Base-by-base conservation (phyloP, 441 rosid genomes). In the Biscutella laevigata region DNA sequence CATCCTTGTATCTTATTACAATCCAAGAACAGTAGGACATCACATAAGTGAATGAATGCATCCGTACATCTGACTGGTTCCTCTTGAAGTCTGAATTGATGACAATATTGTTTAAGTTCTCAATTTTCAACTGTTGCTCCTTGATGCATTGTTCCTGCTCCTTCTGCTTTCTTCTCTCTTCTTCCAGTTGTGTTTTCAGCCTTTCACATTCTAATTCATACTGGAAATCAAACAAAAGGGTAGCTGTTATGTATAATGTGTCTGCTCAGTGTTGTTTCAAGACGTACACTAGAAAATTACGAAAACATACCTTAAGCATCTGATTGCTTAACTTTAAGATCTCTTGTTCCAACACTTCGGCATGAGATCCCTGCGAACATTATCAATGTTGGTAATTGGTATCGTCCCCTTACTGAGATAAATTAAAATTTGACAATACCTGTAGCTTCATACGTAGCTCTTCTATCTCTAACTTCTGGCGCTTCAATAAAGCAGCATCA, bases 381-480 rank as follows among this genome's bases (percentile, higher is more conserved):
- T 6, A n/a, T 30, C 28, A 9, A 45, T 13, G 63, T 77, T 52
- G 72, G 43, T 40, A 61, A n/a, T n/a, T n/a, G n/a, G n/a, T n/a
- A n/a, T 37, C 15, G 36, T 51, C 49, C 16, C 40, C 52, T 52
- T 14, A 30, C 34, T 10, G 15, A 33, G 27, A 22, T 46, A 20
- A 44, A 10, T 45, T 22, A 20, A 25, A 17, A 9, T 6, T 29
- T 34, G 33, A 55, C 45, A 49, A 72, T 72, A 84, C 98, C 92
- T 84, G 76, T 69, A 90, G 96, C 72, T 87, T 91, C 62, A 47
- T 55, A 12, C 75, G 88, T 20, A 91, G 75, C 52, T 91, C 95
- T 80, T 91, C 90, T 64, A 91, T 91, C 78, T 91, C 98, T 61
- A 80, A 62, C 63, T 91, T 87, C 67, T 91, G 98, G 53, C 96